Evolutionary conservation across 768 basidiomycete genomes (phyloP).

Genomic region (Trametes punicea): DNA sequence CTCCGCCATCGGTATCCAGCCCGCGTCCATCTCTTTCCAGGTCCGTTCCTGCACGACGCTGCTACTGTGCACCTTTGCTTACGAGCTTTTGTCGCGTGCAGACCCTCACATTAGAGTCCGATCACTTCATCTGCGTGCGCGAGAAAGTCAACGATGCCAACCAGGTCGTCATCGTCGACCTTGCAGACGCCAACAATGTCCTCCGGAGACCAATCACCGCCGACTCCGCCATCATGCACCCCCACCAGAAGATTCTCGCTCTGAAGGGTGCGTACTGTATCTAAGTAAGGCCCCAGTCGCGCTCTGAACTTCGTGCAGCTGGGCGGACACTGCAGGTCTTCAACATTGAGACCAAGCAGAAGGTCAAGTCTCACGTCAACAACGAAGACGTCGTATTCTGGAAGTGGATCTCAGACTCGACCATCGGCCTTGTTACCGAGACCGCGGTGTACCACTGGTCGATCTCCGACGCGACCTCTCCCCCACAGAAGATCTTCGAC

Average conservation of each 20-base stretch:
- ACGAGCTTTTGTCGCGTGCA: constrained; percentile 27
- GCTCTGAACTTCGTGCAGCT: constrained; percentile 46
- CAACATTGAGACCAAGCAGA: constrained; percentile 96
- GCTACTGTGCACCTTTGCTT: neutral
- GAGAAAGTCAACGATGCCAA: constrained; percentile 94
- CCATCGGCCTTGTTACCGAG: constrained; percentile 95
- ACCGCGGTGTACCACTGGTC: constrained; percentile 92
- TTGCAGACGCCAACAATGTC: constrained; percentile 96
- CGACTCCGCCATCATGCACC: constrained; percentile 99
- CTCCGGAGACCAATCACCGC: constrained; percentile 93
- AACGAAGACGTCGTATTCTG: constrained; percentile 96
- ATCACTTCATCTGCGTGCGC: constrained; percentile 97
- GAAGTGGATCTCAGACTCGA: constrained; percentile 95
- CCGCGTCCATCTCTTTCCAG: constrained; percentile 96
- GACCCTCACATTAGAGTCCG: constrained; percentile 95
- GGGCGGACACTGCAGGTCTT: constrained; percentile 94
- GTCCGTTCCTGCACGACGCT: constrained; percentile 40
- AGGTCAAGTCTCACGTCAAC: constrained; percentile 93
- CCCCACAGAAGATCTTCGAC: constrained; percentile 93
- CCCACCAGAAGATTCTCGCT: constrained; percentile 93
- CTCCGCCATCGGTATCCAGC: constrained; percentile 93
- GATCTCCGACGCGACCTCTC: constrained; percentile 65
- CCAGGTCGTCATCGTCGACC: constrained; percentile 98
- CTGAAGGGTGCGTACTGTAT: constrained; percentile 64
- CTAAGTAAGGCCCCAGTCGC: neutral